Percentiles rank a stretch among this genome's conserved stretches.
phyloP scores from a whole-genome alignment of 2,329 filamentous ascomycete species.

The Calonectria hongkongensis region DNA sequence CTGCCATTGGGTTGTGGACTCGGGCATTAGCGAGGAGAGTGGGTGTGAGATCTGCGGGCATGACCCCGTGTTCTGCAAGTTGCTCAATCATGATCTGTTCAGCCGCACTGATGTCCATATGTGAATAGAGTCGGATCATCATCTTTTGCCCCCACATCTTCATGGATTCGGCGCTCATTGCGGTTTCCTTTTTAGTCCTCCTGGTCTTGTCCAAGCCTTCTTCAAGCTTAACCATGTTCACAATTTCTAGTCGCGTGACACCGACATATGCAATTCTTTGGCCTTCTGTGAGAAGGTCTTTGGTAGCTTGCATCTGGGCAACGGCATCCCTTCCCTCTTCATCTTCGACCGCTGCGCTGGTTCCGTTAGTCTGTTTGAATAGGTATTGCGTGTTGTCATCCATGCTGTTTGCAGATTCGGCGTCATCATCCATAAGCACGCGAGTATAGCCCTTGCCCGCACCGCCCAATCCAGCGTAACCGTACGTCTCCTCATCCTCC shows the following conservation, averaged over 20 bases:
- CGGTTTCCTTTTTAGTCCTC: conserved; percentile 82
- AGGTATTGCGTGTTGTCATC: conserved; percentile 98
- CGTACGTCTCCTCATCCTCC: conserved; percentile 80
- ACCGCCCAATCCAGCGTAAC: conserved; percentile 87
- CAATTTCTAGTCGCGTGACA: conserved; percentile 87
- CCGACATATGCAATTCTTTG: conserved; percentile 98
- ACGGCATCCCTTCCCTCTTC: conserved; percentile 91
- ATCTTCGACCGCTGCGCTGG: conserved; percentile 77
- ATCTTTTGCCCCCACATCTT: conserved; percentile 99
- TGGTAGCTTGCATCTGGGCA: conserved; percentile 95
- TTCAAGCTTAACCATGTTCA: conserved; percentile 82
- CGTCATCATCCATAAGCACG: conserved; percentile 96
- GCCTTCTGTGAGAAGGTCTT: conserved; percentile 94
- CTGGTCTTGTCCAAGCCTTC: conserved; percentile 78
- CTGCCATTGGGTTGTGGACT: conserved; percentile 93
- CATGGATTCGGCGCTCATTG: conserved; percentile 83
- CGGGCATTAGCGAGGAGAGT: conserved; percentile 93
- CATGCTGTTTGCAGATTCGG: conserved; percentile 93
- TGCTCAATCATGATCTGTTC: conserved; percentile 99
- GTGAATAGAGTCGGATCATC: conserved; percentile 94
- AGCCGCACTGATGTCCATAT: conserved; percentile 95
- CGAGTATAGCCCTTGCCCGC: conserved; percentile 96
- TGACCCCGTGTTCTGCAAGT: conserved; percentile 91
- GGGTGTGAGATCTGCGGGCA: conserved; percentile 87
- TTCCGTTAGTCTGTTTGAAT: conserved; percentile 83